These are phyloP conservation scores for Turritis glabra DNA, from an alignment of 345 rosid genomes.

Conservation along the genomic window DNA sequence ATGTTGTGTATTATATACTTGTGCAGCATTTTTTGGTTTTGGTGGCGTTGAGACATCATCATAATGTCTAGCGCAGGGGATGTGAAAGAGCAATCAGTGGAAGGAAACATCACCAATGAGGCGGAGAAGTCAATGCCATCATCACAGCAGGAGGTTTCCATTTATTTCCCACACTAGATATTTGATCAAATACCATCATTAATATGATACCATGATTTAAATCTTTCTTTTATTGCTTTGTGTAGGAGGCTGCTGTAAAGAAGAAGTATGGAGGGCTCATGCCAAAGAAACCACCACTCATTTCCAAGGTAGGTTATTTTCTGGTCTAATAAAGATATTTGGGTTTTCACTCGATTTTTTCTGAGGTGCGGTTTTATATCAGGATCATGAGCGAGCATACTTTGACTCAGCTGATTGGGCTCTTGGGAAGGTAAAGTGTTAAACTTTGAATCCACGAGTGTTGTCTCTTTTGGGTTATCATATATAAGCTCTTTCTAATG, in stretches of 20 bases:
- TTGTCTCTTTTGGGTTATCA: constrained; percentile 5
- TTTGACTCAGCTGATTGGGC: constrained; percentile 99
- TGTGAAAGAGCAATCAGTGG: constrained; percentile 51
- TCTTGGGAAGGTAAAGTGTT: constrained; percentile 80
- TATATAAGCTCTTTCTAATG: constrained; percentile 19
- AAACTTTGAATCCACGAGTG: not conserved
- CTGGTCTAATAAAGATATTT: not conserved
- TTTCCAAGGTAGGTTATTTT: constrained; percentile 68
- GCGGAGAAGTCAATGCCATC: constrained; percentile 54
- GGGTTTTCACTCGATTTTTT: not conserved
- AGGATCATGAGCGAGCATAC: constrained; percentile 98
- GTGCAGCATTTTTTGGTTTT: constrained; percentile 34
- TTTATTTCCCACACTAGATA: not conserved
- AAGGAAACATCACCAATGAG: constrained; percentile 46
- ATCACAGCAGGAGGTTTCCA: constrained; percentile 64
- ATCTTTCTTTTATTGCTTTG: constrained; percentile 18
- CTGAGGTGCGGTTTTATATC: constrained; percentile 18
- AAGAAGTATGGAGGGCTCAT: constrained; percentile 92
- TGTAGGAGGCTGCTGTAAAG: constrained; percentile 75
- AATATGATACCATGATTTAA: not conserved
- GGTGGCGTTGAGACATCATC: constrained; percentile 39
- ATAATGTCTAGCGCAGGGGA: constrained; percentile 55
- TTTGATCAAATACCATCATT: not conserved
- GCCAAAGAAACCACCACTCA: constrained; percentile 99
- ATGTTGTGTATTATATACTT: constrained; percentile 8